These are phyloP conservation scores for Leishmania mexicana DNA, from an alignment of 208 protist species.

Conservation along the genomic window DNA sequence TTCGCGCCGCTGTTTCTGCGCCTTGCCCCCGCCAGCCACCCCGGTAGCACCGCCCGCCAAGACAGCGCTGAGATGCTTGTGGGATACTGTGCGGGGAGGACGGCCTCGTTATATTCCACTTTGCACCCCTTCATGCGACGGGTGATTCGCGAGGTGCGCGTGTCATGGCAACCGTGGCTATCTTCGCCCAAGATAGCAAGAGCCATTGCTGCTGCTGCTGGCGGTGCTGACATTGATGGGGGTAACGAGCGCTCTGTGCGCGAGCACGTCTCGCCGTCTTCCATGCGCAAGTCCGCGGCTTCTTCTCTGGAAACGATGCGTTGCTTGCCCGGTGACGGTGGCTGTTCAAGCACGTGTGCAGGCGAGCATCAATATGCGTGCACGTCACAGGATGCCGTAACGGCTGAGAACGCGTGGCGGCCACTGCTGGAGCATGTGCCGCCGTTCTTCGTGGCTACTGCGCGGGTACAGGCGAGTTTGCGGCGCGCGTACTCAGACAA, in stretches of 20 bases:
- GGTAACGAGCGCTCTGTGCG: not conserved
- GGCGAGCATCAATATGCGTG: not conserved
- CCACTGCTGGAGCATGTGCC: constrained; percentile 18
- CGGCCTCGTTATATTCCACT: not conserved
- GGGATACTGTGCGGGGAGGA: constrained; percentile 1
- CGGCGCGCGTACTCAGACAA: not conserved
- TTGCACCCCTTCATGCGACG: constrained; percentile 6
- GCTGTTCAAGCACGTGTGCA: not conserved
- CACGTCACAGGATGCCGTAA: not conserved
- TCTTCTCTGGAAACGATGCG: not conserved
- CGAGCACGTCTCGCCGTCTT: not conserved
- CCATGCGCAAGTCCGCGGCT: not conserved
- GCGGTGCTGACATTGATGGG: not conserved
- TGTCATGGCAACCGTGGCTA: constrained; percentile 31
- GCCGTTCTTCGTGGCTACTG: constrained; percentile 13
- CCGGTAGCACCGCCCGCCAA: not conserved
- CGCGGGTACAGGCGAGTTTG: not conserved
- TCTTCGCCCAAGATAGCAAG: not conserved
- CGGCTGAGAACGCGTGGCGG: not conserved
- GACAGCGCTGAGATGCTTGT: not conserved
- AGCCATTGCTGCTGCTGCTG: not conserved
- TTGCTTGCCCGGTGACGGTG: not conserved
- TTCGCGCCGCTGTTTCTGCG: constrained; percentile 13
- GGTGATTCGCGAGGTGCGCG: constrained; percentile 5
- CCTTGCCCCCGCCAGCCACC: not conserved